Evolutionary conservation across 2,329 filamentous ascomycete species (phyloP), one percentile per base, ranked within the genome.

Genomic region (Aspergillus candidus): DNA sequence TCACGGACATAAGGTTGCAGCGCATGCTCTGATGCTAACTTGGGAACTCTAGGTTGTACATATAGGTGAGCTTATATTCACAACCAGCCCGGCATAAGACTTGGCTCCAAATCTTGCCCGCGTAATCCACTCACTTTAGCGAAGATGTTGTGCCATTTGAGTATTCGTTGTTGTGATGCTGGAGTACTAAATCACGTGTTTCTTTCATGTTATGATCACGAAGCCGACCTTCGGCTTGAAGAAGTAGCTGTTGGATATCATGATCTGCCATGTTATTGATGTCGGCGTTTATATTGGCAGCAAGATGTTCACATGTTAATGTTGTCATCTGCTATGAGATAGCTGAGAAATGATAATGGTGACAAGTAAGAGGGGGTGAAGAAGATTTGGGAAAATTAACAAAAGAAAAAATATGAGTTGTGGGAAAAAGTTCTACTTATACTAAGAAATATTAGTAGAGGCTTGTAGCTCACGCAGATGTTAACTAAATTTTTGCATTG

Each of bases 181-280:
- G 34, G 13, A 10, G 34, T 11, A 8, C 13, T 7, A 27, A 5
- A 32, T 5, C 17, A 10, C n/a, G 11, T 7, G 2, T 13, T 2
- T 13, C 13, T 11, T 31, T 27, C n/a, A 32, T 32, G 39, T 39
- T 15, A 37, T 30, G 55, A 53, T 61, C 60, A 54, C 55, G 64
- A 49, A 86, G 66, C 49, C 82, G 74, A 47, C 67, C 63, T 56
- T 84, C 80, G 44, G 83, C 83, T 64, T 83, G 75, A 42, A 73
- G 72, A 40, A 87, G 73, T 44, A 87, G 71, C 58, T 77, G 68
- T 42, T 80, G 75, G 40, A 86, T 77, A 58, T 84, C 77, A 52
- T 79, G 75, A 60, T 85, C 80, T 32, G 75, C 78, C 49, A 84
- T 27, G 6, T 27, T 27, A 27, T 27, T 7, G 22, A 2, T 27